Base-by-base conservation (phyloP, 140 eudicot genomes). In the Bidens hawaiensis region DNA sequence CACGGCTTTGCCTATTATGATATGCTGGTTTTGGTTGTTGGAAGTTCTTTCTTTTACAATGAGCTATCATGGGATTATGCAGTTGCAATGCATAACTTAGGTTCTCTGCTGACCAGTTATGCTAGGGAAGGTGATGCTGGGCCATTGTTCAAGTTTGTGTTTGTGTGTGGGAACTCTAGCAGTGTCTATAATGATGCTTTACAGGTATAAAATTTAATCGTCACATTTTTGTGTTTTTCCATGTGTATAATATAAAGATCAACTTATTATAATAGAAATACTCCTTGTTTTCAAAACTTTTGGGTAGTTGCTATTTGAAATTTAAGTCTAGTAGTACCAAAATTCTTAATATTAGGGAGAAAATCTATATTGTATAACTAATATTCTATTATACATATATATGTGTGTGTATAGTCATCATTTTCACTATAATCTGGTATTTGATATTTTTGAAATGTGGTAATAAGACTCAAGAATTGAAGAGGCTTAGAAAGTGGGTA, bases 21-120 rank as follows among this genome's bases (percentile, higher is more conserved):
- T 60, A 67, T 93, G 67, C 62, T 93, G 75, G 84, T 93, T 76
- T 67, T 88, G 74, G 76, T 93, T 71, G 81, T 88, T 79, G 99
- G 99, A 40, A 88, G 94, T 72, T 85, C 95, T 54, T 80, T 85
- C 75, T 88, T 93, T 70, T 83, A 73, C 80, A 78, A 85, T 70
- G 95, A 93, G 62, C 75, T 93, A 60, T 82, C 94, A 42, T 93
- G 89, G 96, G 93, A 88, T 72, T 88, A 93, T 81, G 96, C 95
- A 6, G 84, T 93, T 53, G 72, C 94, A 25, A 87, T 88, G 94
- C 95, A 81, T 82, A 76, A 77, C 61, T 67, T 93, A 54, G 96
- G 94, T 63, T 89, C 96, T 70, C 65, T 93, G 75, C 94, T 93
- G 64, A 52, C 56, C 41, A 83, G 79, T 24, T 93, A 82, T 83